phyloP scores from a whole-genome alignment of 1,139 yeast species.

The Kodamaea fungicola region DNA sequence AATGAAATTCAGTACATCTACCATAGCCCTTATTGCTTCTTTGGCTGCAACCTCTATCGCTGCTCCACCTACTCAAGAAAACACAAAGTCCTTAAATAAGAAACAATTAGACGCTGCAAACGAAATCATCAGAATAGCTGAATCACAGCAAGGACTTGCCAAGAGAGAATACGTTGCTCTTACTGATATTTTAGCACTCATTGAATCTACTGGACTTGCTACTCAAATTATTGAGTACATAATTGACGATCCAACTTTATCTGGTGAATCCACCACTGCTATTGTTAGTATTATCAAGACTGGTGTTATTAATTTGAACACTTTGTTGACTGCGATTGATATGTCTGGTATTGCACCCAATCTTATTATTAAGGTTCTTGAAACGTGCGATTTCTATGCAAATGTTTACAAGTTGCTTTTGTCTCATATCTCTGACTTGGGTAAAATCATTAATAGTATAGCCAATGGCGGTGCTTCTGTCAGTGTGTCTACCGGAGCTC shows the following conservation, averaged over 20 bases:
- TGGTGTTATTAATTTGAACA: slow-evolving; percentile 32
- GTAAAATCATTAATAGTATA: slow-evolving; percentile 21
- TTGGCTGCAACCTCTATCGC: slow-evolving; percentile 30
- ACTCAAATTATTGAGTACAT: slow-evolving; percentile 34
- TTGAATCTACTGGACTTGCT: slow-evolving; percentile 38
- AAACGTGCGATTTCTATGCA: slow-evolving; percentile 41
- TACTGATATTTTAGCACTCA: slow-evolving; percentile 40
- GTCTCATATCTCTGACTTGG: slow-evolving; percentile 30
- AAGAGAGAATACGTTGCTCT: slow-evolving; percentile 43
- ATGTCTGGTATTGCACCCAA: slow-evolving; percentile 43
- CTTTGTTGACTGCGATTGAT: slow-evolving; percentile 41
- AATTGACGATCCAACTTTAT: slow-evolving; percentile 31
- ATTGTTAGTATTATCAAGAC: slow-evolving; percentile 30
- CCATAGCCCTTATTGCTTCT: slow-evolving; percentile 34
- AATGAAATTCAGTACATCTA: slow-evolving; percentile 32
- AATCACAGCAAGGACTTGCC: slow-evolving; percentile 22
- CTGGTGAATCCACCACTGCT: slow-evolving; percentile 27
- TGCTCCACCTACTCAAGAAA: slow-evolving; percentile 21
- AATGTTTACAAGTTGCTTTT: slow-evolving; percentile 38
- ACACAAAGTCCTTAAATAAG: slow-evolving; percentile 19
- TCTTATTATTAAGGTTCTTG: slow-evolving; percentile 36
- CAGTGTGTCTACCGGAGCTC: slow-evolving; percentile 6
- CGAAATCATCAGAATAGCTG: slow-evolving; percentile 27
- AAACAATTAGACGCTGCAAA: slow-evolving; percentile 31
- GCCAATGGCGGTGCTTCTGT: slow-evolving; percentile 15